Evolutionary conservation across 768 basidiomycete genomes (phyloP).

Genomic region (Boletus subparvulus): DNA sequence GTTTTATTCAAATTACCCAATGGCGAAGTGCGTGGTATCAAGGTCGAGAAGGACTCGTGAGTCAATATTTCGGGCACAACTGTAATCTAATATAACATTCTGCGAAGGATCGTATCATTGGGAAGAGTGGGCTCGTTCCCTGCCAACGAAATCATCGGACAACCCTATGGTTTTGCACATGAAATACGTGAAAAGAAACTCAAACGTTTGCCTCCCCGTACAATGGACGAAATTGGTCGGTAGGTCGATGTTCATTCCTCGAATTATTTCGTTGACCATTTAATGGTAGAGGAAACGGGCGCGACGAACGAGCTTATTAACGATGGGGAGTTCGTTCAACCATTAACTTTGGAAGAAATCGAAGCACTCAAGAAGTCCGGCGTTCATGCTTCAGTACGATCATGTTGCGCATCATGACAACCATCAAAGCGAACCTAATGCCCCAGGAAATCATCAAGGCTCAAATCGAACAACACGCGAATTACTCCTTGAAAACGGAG

Average conservation of each 20-base stretch:
- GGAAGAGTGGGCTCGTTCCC: slow-evolving; percentile 88
- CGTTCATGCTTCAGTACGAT: slow-evolving; percentile 66
- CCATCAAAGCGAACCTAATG: slow-evolving; percentile 11
- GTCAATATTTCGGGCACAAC: slow-evolving; percentile 25
- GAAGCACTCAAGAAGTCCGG: slow-evolving; percentile 80
- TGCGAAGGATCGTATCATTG: slow-evolving; percentile 61
- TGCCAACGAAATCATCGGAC: slow-evolving; percentile 72
- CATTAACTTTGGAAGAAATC: slow-evolving; percentile 82
- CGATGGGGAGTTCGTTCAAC: slow-evolving; percentile 81
- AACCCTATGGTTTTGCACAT: slow-evolving; percentile 86
- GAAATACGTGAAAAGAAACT: slow-evolving; percentile 78
- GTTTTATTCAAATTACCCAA: slow-evolving; percentile 79
- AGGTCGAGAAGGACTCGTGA: slow-evolving; percentile 71
- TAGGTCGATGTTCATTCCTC: slow-evolving; percentile 3
- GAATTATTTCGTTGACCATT: slow-evolving; percentile 3
- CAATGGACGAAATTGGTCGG: slow-evolving; percentile 77
- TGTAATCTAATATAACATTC: slow-evolving; percentile 1
- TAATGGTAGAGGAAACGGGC: slow-evolving; percentile 80
- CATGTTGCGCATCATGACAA: slow-evolving; percentile 2
- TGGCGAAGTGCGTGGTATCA: slow-evolving; percentile 72
- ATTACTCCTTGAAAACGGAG: slow-evolving; percentile 92
- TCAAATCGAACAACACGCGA: slow-evolving; percentile 91
- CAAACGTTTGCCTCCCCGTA: slow-evolving; percentile 56
- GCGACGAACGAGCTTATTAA: slow-evolving; percentile 97
- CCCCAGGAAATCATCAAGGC: slow-evolving; percentile 88